These are phyloP conservation scores for Monosporozyma unispora DNA, from an alignment of 805 yeast species.

Conservation along the genomic window DNA sequence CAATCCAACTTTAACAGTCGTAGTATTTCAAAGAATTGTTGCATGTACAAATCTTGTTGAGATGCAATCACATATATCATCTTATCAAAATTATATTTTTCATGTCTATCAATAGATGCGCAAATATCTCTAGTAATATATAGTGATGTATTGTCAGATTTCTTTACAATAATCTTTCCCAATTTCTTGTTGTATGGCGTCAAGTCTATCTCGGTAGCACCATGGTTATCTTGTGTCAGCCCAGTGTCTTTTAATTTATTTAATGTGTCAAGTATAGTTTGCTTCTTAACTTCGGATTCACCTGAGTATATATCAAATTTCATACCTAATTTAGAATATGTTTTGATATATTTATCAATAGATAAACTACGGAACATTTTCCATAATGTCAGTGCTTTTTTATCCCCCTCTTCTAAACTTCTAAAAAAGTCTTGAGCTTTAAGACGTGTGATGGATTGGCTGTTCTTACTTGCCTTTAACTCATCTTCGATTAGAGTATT, in stretches of 20 bases:
- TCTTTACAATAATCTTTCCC: constrained; percentile 87
- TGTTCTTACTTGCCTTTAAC: not conserved
- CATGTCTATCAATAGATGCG: constrained; percentile 86
- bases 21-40: constrained; percentile 89
- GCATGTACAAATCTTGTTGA: constrained; percentile 91
- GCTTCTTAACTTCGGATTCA: constrained; percentile 84
- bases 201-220: constrained; percentile 83
- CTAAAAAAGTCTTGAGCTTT: constrained; percentile 82
- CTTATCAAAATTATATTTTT: constrained; percentile 79
- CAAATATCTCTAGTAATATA: constrained; percentile 95
- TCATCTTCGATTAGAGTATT: constrained; percentile 63
- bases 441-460: constrained; percentile 51
- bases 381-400: constrained; percentile 71
- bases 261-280: constrained; percentile 57
- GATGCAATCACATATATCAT: constrained; percentile 93
- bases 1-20: constrained; percentile 85
- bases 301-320: constrained; percentile 85
- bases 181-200: constrained; percentile 79
- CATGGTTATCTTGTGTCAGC: constrained; percentile 76
- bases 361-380: constrained; percentile 81
- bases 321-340: constrained; percentile 89
- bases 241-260: constrained; percentile 55
- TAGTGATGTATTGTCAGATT: constrained; percentile 90
- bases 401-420: constrained; percentile 90
- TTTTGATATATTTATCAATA: constrained; percentile 73